Evolutionary conservation across 176 grass and related monocot genomes (phyloP).

Genomic region (Dendrocalamus sinicus): DNA sequence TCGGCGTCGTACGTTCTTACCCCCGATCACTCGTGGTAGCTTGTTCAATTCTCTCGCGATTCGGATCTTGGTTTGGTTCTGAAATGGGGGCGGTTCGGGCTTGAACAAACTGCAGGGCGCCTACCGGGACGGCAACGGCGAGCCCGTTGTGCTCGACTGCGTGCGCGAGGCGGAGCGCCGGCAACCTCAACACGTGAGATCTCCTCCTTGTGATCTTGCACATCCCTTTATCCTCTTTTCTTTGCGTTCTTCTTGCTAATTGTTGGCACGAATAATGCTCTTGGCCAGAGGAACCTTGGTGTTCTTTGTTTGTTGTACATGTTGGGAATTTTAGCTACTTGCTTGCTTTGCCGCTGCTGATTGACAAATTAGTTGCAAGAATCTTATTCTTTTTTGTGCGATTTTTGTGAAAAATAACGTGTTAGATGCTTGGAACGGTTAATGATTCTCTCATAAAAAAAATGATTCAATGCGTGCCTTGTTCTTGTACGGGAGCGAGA

Average conservation of each 20-base stretch:
- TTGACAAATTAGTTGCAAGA: background rate
- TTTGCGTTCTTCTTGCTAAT: background rate
- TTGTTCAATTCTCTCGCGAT: background rate
- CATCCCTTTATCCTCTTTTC: background rate
- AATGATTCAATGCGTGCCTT: background rate
- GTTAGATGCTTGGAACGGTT: background rate
- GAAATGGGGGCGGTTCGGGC: background rate
- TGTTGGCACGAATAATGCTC: background rate
- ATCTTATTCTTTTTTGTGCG: background rate
- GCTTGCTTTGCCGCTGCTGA: constrained; percentile 5
- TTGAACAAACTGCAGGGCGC: constrained; percentile 60
- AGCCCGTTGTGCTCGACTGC: constrained; percentile 86
- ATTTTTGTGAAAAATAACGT: constrained; percentile 7
- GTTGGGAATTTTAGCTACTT: constrained; percentile 12
- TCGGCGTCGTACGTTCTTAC: constrained; percentile 67
- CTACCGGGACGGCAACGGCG: constrained; percentile 88
- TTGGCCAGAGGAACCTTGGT: constrained; percentile 29
- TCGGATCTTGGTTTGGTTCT: constrained; percentile 33
- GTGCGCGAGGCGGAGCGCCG: constrained; percentile 88
- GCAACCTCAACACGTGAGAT: constrained; percentile 85
- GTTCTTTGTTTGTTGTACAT: background rate
- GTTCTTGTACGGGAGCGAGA: background rate
- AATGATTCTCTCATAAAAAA: no score
- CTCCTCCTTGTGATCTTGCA: background rate
- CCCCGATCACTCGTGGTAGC: background rate